Evolutionary conservation across 1,284 basidiomycete genomes (phyloP), one percentile per base, ranked within the genome.

Genomic region (Testicularia cyperi): DNA sequence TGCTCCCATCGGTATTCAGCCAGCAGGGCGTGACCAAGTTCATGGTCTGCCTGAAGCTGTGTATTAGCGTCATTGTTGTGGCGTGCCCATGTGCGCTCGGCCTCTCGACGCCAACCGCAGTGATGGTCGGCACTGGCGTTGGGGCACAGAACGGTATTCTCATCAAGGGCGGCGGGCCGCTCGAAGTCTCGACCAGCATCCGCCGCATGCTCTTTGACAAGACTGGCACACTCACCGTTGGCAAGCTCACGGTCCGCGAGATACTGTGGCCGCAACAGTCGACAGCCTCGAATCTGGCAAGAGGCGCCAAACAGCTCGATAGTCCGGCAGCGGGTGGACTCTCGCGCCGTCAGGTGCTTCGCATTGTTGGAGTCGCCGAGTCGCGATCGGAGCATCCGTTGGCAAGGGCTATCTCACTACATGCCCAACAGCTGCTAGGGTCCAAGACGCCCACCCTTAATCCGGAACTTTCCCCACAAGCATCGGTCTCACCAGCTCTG

Each of bases 51-150:
- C 81, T 99, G 52, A 92, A 96, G 80, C 86, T 99, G 61, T 97
- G 94, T 77, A 98, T 98, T 73, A 92, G 89, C 38, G 94, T 98
- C 57, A 85, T 99, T 46, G 95, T 99, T 32, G 92, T 99, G 44
- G 95, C 95, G 4, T 99, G 95, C 77, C 95, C 95, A 0, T 99
- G 95, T 74, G 95, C 95, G 0, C 83, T 99, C 21, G 95, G 95
- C 3, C 82, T 98, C 43, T 90, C 88, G 48, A 98, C 95, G 0
- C 95, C 95, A 0, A 98, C 95, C 0, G 95, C 95, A 1, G 92
- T 98, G 78, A 98, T 98, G 95, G 95, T 98, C 28, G 95, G 95
- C 22, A 98, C 95, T 0, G 95, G 95, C 0, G 86, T 98, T 42
- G 95, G 95, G 2, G 95, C 95, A 10, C 83, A 88, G 80, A 92